Percentiles rank a stretch among this genome's conserved stretches.
phyloP scores from a whole-genome alignment of 2,329 filamentous ascomycete genomes.

The Trichoderma aggressivum region DNA sequence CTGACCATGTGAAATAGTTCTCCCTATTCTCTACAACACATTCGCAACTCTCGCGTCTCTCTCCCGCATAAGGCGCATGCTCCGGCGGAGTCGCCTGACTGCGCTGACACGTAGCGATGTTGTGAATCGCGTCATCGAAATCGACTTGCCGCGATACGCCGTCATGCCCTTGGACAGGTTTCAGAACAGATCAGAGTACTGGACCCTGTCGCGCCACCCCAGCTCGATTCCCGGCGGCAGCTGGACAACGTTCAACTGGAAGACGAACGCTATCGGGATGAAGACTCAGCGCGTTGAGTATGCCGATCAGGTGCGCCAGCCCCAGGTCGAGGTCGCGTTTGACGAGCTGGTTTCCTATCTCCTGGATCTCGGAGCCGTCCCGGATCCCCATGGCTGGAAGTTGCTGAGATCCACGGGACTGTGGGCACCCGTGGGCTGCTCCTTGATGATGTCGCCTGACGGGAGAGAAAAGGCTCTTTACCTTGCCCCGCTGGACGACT shows the following conservation, averaged over 20 bases:
- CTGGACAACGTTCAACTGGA: conserved; percentile 67
- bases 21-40: conserved; percentile 66
- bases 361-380: conserved; percentile 60
- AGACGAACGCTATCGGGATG: conserved; percentile 57
- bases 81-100: conserved; percentile 53
- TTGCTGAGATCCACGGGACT: conserved; percentile 54
- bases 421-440: conserved; percentile 59
- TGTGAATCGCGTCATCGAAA: conserved; percentile 63
- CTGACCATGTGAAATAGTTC: conserved; percentile 34
- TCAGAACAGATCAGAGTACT: conserved; percentile 53
- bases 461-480: conserved; percentile 48
- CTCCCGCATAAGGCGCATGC: conserved; percentile 57
- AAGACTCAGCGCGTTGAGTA: conserved; percentile 64
- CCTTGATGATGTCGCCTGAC: conserved; percentile 53
- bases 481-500: conserved; percentile 55
- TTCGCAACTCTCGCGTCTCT: conserved; percentile 57
- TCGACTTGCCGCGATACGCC: conserved; percentile 62
- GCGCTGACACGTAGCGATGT: conserved; percentile 61
- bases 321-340: conserved; percentile 52
- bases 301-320: conserved; percentile 52
- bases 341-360: conserved; percentile 60
- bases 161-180: conserved; percentile 59
- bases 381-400: conserved; percentile 56
- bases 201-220: conserved; percentile 50
- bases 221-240: conserved; percentile 56